A percentile compares a stretch with the other conserved stretches of the same genome.
These are phyloP conservation scores for Daldinia grandis DNA, from an alignment of 495 filamentous ascomycete species.

Conservation along the genomic window DNA sequence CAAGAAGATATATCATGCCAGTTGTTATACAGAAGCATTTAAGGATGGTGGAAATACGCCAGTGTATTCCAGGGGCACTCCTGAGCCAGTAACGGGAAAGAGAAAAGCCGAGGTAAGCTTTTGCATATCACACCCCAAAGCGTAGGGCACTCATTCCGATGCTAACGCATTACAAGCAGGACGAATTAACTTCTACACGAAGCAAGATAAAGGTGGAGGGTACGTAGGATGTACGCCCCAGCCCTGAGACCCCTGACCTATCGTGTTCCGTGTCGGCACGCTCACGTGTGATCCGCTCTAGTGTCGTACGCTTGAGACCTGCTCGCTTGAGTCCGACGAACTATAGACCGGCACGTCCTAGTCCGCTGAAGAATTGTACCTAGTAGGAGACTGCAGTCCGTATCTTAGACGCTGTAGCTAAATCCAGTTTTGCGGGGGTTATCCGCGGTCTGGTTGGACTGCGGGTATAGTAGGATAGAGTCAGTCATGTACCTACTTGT, in stretches of 20 bases:
- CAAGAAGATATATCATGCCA: slow-evolving; percentile 86
- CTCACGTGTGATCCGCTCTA: neutral
- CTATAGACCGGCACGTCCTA: slow-evolving; percentile 9
- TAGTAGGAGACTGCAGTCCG: neutral
- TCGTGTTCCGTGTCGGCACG: neutral
- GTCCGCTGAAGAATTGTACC: slow-evolving; percentile 13
- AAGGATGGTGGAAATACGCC: slow-evolving; percentile 64
- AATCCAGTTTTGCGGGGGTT: neutral
- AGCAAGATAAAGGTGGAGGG: slow-evolving; percentile 43
- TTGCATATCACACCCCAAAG: neutral
- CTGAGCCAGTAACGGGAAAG: slow-evolving; percentile 77
- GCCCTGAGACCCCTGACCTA: neutral
- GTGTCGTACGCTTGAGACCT: neutral
- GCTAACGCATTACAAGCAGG: slow-evolving; percentile 46
- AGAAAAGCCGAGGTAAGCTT: slow-evolving; percentile 75
- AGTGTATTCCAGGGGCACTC: slow-evolving; percentile 59
- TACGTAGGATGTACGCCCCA: slow-evolving; percentile 27
- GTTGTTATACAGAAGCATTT: slow-evolving; percentile 84
- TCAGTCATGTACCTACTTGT: neutral
- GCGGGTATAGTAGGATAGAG: neutral
- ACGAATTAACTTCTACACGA: slow-evolving; percentile 42
- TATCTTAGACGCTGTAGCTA: neutral
- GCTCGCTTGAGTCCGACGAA: neutral
- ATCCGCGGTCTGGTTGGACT: neutral
- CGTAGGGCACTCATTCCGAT: neutral